Evolutionary conservation across 2,329 filamentous ascomycete species (phyloP), one percentile per base, ranked within the genome.

Genomic region (Colletotrichum tamarilloi): DNA sequence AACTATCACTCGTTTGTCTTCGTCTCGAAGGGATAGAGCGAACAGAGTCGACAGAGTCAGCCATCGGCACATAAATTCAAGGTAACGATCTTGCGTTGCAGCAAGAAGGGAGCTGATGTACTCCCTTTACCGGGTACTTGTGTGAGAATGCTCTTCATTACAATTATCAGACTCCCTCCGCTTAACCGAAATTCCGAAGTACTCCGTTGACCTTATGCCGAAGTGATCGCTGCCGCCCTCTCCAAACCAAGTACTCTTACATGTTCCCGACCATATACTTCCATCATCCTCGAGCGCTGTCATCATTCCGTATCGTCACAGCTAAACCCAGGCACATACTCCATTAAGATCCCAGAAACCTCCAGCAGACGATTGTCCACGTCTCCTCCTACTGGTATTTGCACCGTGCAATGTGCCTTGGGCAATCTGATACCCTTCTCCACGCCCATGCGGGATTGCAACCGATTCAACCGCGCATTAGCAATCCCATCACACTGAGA

Each of bases 311-410:
- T 64, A 52, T 53, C 46, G 19, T 64, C 62, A 28, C 62, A 64
- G 28, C 62, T 64, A 46, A 64, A 64, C 12, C 62, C 63, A 16
- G 63, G 63, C 19, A 66, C 63, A 14, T 66, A 66, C 35, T 66
- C 63, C 63, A 66, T 66, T 16, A 66, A 53, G 14, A 66, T 66
- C 4, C 63, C 63, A 30, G 52, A 42, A n/a, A 58, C 53, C n/a
- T 57, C 52, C 8, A 66, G 63, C 22, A 66, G n/a, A 8, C 62
- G 46, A 16, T 64, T 66, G 7, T 58, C 63, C 12, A 64, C 32
- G 4, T 35, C 46, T 59, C 49, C 38, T 8, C 46, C 35, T 19
- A 67, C 3, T 14, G 64, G 24, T n/a, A 67, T 67, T 8, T 22
- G 35, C 19, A 68, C 59, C 12, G 52, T 63, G 58, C 58, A 62